Evolutionary conservation across 148 eudicot genomes (phyloP).

Genomic region (Pouteria glomerata): DNA sequence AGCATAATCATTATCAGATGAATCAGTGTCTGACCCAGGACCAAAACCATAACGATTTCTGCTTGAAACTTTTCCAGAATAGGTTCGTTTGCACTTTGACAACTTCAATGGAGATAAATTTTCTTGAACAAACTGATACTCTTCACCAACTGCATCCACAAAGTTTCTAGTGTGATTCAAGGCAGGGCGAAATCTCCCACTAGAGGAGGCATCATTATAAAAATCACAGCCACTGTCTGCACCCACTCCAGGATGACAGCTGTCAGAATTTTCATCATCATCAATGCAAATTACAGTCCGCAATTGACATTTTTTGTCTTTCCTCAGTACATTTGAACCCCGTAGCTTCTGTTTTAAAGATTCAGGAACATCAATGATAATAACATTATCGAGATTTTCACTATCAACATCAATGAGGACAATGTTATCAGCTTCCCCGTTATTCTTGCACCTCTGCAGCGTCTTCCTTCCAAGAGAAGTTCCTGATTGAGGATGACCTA

Average conservation of each 20-base stretch:
- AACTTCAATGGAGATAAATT: conserved; percentile 53
- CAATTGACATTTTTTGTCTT: conserved; percentile 23
- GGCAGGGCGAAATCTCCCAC: conserved; percentile 19
- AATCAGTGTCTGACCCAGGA: conserved; percentile 37
- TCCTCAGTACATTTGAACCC: too few species aligned
- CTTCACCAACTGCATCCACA: conserved; percentile 21
- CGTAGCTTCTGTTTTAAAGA: conserved; percentile 35
- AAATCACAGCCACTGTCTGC: conserved; percentile 18
- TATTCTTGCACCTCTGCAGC: conserved; percentile 42
- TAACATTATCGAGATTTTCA: conserved; percentile 43
- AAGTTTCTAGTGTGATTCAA: conserved; percentile 13
- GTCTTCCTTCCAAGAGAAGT: conserved; percentile 31
- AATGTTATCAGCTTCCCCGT: conserved; percentile 40
- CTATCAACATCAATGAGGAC: conserved; percentile 76
- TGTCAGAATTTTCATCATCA: conserved; percentile 48
- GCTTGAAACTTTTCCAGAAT: conserved; percentile 48
- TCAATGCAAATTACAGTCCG: conserved; percentile 55
- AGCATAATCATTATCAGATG: conserved; percentile 50
- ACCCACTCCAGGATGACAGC: conserved; percentile 3
- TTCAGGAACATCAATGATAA: conserved; percentile 67
- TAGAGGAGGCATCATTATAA: conserved; percentile 31
- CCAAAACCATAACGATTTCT: conserved; percentile 45
- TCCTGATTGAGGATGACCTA: too few species aligned
- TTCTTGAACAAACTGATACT: conserved; percentile 37
- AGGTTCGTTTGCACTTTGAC: conserved; percentile 72